These are phyloP conservation scores for Diaporthe sp. DNA, from an alignment of 2,329 filamentous ascomycete genomes.

Conservation along the genomic window DNA sequence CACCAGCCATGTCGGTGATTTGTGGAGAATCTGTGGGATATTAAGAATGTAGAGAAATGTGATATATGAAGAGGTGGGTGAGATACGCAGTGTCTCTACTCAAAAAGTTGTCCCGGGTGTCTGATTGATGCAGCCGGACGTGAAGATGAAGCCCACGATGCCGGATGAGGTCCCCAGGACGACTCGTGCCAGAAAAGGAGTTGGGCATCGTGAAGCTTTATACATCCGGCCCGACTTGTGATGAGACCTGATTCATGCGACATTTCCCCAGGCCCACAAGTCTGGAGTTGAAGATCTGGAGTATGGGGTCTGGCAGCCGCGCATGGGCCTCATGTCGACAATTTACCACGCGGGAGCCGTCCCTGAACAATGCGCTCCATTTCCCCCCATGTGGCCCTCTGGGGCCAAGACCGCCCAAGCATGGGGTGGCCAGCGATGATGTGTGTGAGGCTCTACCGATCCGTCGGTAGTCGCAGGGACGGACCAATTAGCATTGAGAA, in stretches of 20 bases:
- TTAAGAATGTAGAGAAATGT: neutral
- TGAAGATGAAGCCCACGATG: conserved; percentile 15
- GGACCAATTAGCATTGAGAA: neutral
- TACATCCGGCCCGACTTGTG: conserved; percentile 14
- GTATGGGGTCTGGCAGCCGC: conserved; percentile 22
- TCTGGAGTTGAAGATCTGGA: conserved; percentile 31
- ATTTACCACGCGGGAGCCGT: neutral
- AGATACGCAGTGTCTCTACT: neutral
- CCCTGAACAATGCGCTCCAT: neutral
- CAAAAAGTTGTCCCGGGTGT: neutral
- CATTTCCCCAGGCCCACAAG: conserved; percentile 28
- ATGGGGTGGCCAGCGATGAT: conserved; percentile 9
- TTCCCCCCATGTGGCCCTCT: neutral
- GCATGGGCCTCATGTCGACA: conserved; percentile 9
- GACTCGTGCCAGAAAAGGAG: conserved; percentile 5
- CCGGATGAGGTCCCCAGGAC: neutral
- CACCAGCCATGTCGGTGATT: conserved; percentile 19
- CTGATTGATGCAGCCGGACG: conserved; percentile 13
- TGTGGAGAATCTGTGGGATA: neutral
- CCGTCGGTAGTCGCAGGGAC: neutral
- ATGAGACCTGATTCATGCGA: conserved; percentile 30
- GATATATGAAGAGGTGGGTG: neutral
- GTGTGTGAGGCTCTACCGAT: conserved; percentile 30
- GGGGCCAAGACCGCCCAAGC: neutral
- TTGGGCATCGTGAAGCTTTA: conserved; percentile 23